phyloP scores from a whole-genome alignment of 768 basidiomycete genomes.

The Lactarius hengduanensis region DNA sequence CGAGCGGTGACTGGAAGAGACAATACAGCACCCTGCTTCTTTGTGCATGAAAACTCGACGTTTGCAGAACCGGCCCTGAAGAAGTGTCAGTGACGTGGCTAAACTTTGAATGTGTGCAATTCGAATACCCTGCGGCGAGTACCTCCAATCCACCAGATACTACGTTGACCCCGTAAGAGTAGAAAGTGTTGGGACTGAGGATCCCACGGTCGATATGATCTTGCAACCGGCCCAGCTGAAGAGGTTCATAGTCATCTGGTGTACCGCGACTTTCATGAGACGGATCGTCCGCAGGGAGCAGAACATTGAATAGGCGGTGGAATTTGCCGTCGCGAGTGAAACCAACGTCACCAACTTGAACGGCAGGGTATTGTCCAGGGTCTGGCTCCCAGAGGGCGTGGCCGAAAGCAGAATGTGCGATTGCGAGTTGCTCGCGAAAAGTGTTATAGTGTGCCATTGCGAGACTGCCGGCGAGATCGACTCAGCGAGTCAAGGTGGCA shows the following conservation, averaged over 20 bases:
- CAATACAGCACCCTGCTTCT: not conserved
- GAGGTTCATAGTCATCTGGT: not conserved
- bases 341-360: not conserved
- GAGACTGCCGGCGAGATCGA: not conserved
- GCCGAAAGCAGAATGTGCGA: not conserved
- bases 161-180: not conserved
- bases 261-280: not conserved
- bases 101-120: not conserved
- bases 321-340: constrained; percentile 1
- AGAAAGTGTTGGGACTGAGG: not conserved
- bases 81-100: not conserved
- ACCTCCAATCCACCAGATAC: not conserved
- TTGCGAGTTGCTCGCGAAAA: not conserved
- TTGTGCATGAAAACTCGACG: not conserved
- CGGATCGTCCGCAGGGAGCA: not conserved
- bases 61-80: not conserved
- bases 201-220: not conserved
- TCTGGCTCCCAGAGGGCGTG: not conserved
- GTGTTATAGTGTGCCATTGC: not conserved
- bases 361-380: not conserved
- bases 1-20: not conserved
- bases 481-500: not conserved
- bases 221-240: not conserved
- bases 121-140: not conserved
- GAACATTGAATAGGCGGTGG: not conserved